phyloP scores from a whole-genome alignment of 306 rosid species.

The Echinosophora koreensis region DNA sequence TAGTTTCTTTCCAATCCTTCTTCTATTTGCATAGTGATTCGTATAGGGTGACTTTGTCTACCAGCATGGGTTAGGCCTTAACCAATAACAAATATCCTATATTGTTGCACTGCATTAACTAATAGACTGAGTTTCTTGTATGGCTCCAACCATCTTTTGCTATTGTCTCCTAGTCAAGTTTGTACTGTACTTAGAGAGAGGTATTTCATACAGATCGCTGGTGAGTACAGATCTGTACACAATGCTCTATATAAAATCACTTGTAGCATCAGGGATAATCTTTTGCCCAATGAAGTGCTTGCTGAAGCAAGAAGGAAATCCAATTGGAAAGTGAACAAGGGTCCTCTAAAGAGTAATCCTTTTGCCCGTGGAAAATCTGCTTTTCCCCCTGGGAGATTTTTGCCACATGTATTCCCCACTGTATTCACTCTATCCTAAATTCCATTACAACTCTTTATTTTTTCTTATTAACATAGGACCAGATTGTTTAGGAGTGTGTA shows the following conservation, averaged over 20 bases:
- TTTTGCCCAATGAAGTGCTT: conserved; percentile 44
- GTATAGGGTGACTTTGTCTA: not conserved
- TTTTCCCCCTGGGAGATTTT: conserved; percentile 44
- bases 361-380: conserved; percentile 40
- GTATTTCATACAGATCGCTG: conserved; percentile 61
- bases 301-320: conserved; percentile 46
- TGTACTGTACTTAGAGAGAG: conserved; percentile 41
- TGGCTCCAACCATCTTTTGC: conserved; percentile 38
- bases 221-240: conserved; percentile 60
- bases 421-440: conserved; percentile 1
- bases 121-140: conserved; percentile 31
- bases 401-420: conserved; percentile 51
- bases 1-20: conserved; percentile 35
- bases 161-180: conserved; percentile 34
- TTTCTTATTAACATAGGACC: conserved; percentile 22
- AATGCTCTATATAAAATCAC: conserved; percentile 63
- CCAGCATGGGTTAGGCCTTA: conserved; percentile 8
- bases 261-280: conserved; percentile 54
- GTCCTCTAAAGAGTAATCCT: conserved; percentile 41
- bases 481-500: conserved; percentile 35
- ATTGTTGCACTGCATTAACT: conserved; percentile 12
- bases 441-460: conserved; percentile 29
- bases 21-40: conserved; percentile 27
- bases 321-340: conserved; percentile 40
- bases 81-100: conserved; percentile 25